A percentile compares a stretch with the other conserved stretches of the same genome.
phyloP scores from a whole-genome alignment of 2,329 filamentous ascomycete genomes.

The Diaporthe sp. region DNA sequence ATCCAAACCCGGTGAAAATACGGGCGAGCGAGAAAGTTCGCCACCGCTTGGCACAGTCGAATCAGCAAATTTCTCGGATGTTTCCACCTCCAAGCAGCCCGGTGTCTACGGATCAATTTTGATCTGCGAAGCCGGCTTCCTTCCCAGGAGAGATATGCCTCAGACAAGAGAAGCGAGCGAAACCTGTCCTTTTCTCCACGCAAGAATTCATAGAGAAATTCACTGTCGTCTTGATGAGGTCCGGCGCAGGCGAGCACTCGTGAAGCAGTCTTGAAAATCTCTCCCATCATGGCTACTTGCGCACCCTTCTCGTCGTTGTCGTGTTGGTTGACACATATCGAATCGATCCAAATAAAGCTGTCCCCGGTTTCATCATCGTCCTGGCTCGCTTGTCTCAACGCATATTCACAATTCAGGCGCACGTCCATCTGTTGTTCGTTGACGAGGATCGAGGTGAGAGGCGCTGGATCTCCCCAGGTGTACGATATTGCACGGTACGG shows the following conservation, averaged over 20 bases:
- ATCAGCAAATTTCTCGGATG: background rate
- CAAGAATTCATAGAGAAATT: background rate
- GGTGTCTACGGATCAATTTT: background rate
- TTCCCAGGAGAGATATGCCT: background rate
- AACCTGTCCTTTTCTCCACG: background rate
- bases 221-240: background rate
- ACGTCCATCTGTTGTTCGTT: background rate
- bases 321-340: background rate
- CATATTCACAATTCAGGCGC: background rate
- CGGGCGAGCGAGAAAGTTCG: background rate
- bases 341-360: background rate
- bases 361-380: background rate
- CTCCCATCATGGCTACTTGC: background rate
- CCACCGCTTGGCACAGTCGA: background rate
- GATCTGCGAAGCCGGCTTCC: background rate
- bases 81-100: background rate
- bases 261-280: background rate
- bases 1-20: constrained; percentile 1
- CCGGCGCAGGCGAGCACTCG: background rate
- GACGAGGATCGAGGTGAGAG: background rate
- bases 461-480: background rate
- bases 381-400: background rate
- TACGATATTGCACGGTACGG: background rate
- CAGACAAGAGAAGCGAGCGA: background rate
- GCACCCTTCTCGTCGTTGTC: background rate